Evolutionary conservation across 169 alveolate genomes (phyloP), one percentile per base, ranked within the genome.

Genomic region (Cryptosporidium ubiquitum): DNA sequence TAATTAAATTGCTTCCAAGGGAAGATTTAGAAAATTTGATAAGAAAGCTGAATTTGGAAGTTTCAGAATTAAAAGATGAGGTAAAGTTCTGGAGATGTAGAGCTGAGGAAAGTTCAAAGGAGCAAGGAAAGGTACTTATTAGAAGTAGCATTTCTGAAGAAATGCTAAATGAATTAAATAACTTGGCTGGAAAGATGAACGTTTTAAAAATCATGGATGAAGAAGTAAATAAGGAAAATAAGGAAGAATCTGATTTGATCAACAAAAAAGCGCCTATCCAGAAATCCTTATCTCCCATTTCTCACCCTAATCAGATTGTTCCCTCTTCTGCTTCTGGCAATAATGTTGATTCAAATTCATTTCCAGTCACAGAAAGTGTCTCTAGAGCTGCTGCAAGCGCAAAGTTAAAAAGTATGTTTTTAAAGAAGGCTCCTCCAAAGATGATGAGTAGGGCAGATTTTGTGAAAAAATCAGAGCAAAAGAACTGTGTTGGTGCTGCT

Each of bases 361-460:
- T n/a, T 35, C 58, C 49, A 6, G 23, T 9, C 5, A 33, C 33
- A 55, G 39, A 57, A 20, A 33, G n/a, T n/a, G 16, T 20, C 9
- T 33, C 51, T 5, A 55, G 39, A 55, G n/a, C 52, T 5, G 35
- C 18, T 16, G n/a, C 35, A 52, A 73, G n/a, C 55, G 49, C 39
- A 18, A 52, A 40, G 29, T 16, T 26, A 14, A 73, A 55, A 20
- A 55, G n/a, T n/a, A 51, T 73, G 47, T 23, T 73, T 10, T 20
- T 73, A 20, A 73, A 73, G 68, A 73, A 58, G 52, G 85, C 89
- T 26, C 89, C 75, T 26, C 89, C 89, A 4, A 61, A 37, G 37
- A 64, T 79, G 68, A 64, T 79, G 68, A 79, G 89, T 33, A 79
- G 58, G 55, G 89, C 89, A 0, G 73, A 40, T 29, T 79, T 79